Percentiles rank a stretch among this genome's conserved stretches.
phyloP scores from a whole-genome alignment of 1,284 basidiomycete genomes.

The Sphaerobolus stellatus region DNA sequence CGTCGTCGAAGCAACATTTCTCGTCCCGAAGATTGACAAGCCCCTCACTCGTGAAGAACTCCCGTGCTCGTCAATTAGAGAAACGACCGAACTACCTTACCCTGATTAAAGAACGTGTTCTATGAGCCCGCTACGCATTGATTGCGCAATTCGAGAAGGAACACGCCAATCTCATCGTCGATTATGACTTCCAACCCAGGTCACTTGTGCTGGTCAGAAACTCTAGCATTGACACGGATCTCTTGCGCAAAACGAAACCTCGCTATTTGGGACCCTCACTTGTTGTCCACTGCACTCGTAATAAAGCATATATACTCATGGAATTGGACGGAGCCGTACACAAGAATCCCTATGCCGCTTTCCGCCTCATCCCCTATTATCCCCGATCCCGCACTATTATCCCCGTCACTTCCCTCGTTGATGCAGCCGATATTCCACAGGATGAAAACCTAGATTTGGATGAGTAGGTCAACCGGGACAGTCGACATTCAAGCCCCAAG shows the following conservation, averaged over 20 bases:
- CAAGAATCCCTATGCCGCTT: conserved; percentile 8
- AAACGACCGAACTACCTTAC: conserved; percentile 17
- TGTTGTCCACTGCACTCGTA: conserved; percentile 22
- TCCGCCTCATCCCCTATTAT: background rate
- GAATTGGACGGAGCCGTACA: conserved; percentile 28
- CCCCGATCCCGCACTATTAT: too few relatives aligned
- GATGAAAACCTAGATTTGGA: too few relatives aligned
- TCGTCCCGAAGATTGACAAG: conserved; percentile 21
- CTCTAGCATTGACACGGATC: conserved; percentile 22
- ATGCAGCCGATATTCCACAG: too few relatives aligned
- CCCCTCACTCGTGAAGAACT: conserved; percentile 25
- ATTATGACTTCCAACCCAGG: conserved; percentile 21
- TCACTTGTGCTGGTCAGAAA: conserved; percentile 30
- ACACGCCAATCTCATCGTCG: background rate
- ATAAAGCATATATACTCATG: conserved; percentile 31
- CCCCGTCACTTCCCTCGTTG: too few relatives aligned
- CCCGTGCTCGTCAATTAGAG: conserved; percentile 24
- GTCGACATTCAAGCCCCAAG: too few relatives aligned
- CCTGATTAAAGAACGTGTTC: background rate
- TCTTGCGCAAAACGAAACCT: conserved; percentile 27
- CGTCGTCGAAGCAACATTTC: conserved; percentile 39
- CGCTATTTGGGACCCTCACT: conserved; percentile 33
- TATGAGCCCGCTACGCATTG: background rate
- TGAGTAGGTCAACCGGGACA: too few relatives aligned
- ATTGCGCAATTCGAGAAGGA: background rate